Percentiles rank a stretch among this genome's conserved stretches.
These are phyloP conservation scores for Lactarius deliciosus DNA, from an alignment of 768 basidiomycete species.

Conservation along the genomic window DNA sequence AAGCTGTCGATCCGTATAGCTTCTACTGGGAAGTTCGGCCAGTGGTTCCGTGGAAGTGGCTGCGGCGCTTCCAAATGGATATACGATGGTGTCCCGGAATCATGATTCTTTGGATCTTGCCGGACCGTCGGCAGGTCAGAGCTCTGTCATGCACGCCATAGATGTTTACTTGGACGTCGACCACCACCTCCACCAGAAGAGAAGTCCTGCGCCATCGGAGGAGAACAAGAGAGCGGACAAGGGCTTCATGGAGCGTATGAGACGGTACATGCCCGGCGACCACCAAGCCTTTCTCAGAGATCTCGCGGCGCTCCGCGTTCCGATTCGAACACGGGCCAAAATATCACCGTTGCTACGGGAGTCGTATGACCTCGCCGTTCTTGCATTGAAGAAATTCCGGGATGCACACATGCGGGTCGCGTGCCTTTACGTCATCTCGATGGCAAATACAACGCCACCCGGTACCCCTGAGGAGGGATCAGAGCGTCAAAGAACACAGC, in stretches of 20 bases:
- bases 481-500: conserved; percentile 30
- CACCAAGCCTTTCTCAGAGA: conserved; percentile 83
- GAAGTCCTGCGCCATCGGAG: conserved; percentile 65
- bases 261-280: conserved; percentile 90
- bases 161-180: conserved; percentile 89
- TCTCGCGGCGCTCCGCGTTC: conserved; percentile 57
- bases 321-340: conserved; percentile 61
- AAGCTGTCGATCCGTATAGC: conserved; percentile 73
- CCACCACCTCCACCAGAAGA: conserved; percentile 71
- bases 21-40: conserved; percentile 92
- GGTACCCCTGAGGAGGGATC: conserved; percentile 53
- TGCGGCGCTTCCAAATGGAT: conserved; percentile 57
- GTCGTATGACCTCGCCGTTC: conserved; percentile 77
- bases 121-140: conserved; percentile 95
- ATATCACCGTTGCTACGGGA: conserved; percentile 58
- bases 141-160: conserved; percentile 82
- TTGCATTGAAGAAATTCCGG: conserved; percentile 77
- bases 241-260: conserved; percentile 91
- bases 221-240: conserved; percentile 64
- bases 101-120: conserved; percentile 62
- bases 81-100: conserved; percentile 72
- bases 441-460: conserved; percentile 68
- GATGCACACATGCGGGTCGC: conserved; percentile 90
- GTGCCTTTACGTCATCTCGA: conserved; percentile 81
- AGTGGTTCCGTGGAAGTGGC: conserved; percentile 77